phyloP scores from a whole-genome alignment of 108 stramenopile species.

The Ochromonas danica region DNA sequence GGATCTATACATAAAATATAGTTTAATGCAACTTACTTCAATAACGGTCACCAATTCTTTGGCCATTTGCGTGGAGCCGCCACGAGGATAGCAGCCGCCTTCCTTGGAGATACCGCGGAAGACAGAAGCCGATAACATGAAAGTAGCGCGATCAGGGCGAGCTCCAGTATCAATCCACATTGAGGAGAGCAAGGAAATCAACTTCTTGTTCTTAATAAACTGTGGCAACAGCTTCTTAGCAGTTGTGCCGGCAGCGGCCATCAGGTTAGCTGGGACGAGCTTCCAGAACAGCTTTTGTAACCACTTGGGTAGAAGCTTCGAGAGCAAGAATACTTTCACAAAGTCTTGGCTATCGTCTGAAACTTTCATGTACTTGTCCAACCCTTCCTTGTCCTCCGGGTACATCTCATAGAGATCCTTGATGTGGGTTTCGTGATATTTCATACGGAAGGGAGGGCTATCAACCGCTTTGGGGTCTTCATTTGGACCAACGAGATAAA shows the following conservation, averaged over 20 bases:
- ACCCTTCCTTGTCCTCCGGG: constrained; percentile 39
- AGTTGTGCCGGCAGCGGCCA: neutral
- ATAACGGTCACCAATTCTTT: constrained; percentile 26
- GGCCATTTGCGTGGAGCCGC: constrained; percentile 39
- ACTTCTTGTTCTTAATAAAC: constrained; percentile 36
- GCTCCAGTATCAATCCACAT: constrained; percentile 44
- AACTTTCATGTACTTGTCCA: constrained; percentile 38
- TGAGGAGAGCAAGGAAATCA: constrained; percentile 26
- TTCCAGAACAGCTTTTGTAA: constrained; percentile 12
- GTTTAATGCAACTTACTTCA: neutral
- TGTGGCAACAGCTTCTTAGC: constrained; percentile 35
- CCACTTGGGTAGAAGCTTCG: constrained; percentile 38
- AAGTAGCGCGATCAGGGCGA: constrained; percentile 37
- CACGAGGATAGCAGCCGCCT: constrained; percentile 39
- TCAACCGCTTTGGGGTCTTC: constrained; percentile 39
- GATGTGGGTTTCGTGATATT: constrained; percentile 38
- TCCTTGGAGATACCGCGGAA: constrained; percentile 35
- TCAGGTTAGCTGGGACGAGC: constrained; percentile 23
- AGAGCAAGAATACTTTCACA: constrained; percentile 32
- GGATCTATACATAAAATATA: too few species aligned
- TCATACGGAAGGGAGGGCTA: neutral
- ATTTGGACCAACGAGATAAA: constrained; percentile 44
- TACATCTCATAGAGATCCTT: constrained; percentile 32
- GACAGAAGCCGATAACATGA: constrained; percentile 45
- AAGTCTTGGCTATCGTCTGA: neutral